phyloP scores from a whole-genome alignment of 345 rosid species.

The Dipteronia dyeriana region DNA sequence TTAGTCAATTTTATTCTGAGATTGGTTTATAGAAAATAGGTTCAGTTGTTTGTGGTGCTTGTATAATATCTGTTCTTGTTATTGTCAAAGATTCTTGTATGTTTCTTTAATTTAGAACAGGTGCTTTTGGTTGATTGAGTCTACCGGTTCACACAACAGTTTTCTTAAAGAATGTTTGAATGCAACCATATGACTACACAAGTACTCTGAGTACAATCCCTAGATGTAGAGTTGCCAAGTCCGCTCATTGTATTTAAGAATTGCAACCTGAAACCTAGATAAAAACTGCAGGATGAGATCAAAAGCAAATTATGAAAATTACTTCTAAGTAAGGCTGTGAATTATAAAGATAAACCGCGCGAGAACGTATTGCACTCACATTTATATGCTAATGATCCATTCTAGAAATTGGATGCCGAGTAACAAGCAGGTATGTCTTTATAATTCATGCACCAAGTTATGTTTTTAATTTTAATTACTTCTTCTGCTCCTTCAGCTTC shows the following conservation, averaged over 20 bases:
- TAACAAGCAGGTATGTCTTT: slow-evolving; percentile 58
- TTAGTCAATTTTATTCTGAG: no score
- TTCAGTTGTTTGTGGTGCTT: no score
- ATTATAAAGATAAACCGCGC: no score
- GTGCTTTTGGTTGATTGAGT: no score
- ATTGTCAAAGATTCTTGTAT: no score
- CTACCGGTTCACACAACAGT: no score
- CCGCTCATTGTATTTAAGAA: slow-evolving; percentile 59
- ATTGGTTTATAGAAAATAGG: no score
- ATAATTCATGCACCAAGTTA: neutral
- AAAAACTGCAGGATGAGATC: neutral
- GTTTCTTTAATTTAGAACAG: no score
- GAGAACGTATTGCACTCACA: no score
- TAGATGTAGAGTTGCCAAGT: slow-evolving; percentile 53
- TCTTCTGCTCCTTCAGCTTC: neutral
- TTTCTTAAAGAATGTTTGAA: no score
- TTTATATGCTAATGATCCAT: no score
- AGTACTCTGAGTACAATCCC: slow-evolving; percentile 60
- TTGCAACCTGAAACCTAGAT: slow-evolving; percentile 65
- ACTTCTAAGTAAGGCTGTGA: neutral
- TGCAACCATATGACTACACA: neutral
- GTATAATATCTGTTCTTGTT: no score
- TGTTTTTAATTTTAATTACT: neutral
- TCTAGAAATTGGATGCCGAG: slow-evolving; percentile 44
- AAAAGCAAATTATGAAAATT: neutral